phyloP scores from a whole-genome alignment of 1,139 yeast genomes.

The Kodamaea fungicola region DNA sequence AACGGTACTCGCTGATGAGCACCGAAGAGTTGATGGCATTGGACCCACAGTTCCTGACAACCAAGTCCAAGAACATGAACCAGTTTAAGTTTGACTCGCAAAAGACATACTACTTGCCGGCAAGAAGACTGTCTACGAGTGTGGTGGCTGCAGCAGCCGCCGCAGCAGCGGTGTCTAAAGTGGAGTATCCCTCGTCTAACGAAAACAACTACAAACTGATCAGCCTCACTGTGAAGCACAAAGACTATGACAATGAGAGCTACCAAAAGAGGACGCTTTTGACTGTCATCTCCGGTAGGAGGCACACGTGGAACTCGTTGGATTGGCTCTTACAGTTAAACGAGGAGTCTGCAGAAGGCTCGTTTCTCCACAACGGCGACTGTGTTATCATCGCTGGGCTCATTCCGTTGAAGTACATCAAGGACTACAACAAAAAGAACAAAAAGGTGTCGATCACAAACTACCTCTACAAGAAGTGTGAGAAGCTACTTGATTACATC shows the following conservation, averaged over 20 bases:
- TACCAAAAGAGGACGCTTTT: conserved; percentile 28
- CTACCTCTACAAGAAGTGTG: conserved; percentile 37
- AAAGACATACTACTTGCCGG: conserved; percentile 32
- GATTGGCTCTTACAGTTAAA: conserved; percentile 32
- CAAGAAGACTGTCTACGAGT: conserved; percentile 15
- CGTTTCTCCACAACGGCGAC: conserved; percentile 38
- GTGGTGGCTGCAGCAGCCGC: conserved; percentile 8
- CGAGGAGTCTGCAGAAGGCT: conserved; percentile 6
- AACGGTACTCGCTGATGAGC: conserved; percentile 61
- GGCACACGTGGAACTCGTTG: conserved; percentile 44
- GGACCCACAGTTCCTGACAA: conserved; percentile 50
- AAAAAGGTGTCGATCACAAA: conserved; percentile 19
- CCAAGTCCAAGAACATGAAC: conserved; percentile 33
- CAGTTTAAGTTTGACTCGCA: conserved; percentile 42
- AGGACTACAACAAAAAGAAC: conserved; percentile 14
- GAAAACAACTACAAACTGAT: conserved; percentile 42
- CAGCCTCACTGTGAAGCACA: conserved; percentile 37
- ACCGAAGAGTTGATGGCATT: conserved; percentile 59
- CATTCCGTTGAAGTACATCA: conserved; percentile 28
- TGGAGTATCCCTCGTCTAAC: conserved; percentile 31
- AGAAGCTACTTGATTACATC: conserved; percentile 38
- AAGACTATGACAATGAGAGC: conserved; percentile 22
- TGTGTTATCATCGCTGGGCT: conserved; percentile 36
- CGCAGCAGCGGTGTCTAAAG: conserved; percentile 1
- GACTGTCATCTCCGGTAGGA: conserved; percentile 38